phyloP scores from a whole-genome alignment of 805 yeast genomes.

The Starmerella geochares region DNA sequence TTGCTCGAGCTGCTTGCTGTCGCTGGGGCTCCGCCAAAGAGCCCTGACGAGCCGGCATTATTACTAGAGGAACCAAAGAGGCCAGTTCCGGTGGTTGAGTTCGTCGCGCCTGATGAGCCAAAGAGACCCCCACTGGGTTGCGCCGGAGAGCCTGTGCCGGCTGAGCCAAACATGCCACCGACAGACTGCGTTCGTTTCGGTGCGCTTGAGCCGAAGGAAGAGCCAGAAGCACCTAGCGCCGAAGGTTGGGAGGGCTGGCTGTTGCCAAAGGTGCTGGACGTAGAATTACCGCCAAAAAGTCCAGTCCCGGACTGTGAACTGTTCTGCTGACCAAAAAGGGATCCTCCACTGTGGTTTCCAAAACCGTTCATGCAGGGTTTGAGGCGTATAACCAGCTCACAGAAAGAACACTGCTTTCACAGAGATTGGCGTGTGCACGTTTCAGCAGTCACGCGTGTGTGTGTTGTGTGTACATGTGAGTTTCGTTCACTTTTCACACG shows the following conservation, averaged over 20 bases:
- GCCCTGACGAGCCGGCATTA: background rate
- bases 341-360: constrained; percentile 1
- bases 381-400: constrained; percentile 2
- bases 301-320: background rate
- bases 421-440: constrained; percentile 4
- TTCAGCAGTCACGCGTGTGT: background rate
- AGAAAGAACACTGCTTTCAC: background rate
- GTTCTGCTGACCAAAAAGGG: constrained; percentile 3
- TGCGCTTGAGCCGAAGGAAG: background rate
- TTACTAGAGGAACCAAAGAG: background rate
- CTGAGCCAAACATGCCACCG: background rate
- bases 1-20: background rate
- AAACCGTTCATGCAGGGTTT: constrained; percentile 2
- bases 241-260: background rate
- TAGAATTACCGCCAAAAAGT: constrained; percentile 2
- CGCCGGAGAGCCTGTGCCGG: background rate
- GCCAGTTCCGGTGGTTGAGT: background rate
- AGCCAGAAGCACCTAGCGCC: background rate
- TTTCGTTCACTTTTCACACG: background rate
- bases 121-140: background rate
- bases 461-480: too few relatives aligned
- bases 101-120: background rate
- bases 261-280: background rate
- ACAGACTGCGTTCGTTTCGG: constrained; percentile 1
- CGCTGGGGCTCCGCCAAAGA: background rate